Conservation (phyloP, 352 stramenopile species). For the Hyaloperonospora brassicae region DNA sequence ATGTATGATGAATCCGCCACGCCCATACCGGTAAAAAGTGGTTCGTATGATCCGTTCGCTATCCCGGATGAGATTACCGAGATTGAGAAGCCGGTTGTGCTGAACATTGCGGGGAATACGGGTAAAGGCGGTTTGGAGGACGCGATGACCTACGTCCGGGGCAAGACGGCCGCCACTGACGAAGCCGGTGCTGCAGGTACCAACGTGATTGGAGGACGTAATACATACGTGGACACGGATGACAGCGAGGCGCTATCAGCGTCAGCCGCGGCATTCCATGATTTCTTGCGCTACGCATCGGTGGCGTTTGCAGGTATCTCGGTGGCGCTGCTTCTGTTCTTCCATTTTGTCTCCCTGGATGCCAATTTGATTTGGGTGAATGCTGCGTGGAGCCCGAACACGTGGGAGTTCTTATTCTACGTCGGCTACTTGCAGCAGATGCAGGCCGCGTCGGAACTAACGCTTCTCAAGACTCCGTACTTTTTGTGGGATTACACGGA, state of each 20-base stretch:
- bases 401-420: too few relatives aligned
- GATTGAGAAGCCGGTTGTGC: conserved; percentile 36
- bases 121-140: conserved; percentile 21
- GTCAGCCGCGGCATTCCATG: conserved; percentile 40
- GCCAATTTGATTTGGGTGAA: conserved; percentile 30
- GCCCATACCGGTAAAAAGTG: conserved; percentile 20
- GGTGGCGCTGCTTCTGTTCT: conserved; percentile 44
- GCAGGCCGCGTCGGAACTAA: too few relatives aligned
- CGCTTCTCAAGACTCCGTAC: conserved; percentile 60
- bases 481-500: conserved; percentile 66
- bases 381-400: conserved; percentile 74
- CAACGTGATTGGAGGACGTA: conserved; percentile 53
- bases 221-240: conserved; percentile 41
- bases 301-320: conserved; percentile 53
- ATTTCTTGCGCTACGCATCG: conserved; percentile 49
- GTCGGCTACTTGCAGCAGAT: conserved; percentile 68
- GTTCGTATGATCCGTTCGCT: conserved; percentile 42
- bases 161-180: conserved; percentile 8
- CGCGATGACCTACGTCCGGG: conserved; percentile 41
- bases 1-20: conserved; percentile 35
- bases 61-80: conserved; percentile 30
- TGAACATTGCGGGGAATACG: conserved; percentile 35
- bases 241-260: conserved; percentile 37
- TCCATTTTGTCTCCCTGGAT: conserved; percentile 58
- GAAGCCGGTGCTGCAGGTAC: too few relatives aligned